phyloP scores from a whole-genome alignment of 2,329 filamentous ascomycete species.

The Colletotrichum sp. region DNA sequence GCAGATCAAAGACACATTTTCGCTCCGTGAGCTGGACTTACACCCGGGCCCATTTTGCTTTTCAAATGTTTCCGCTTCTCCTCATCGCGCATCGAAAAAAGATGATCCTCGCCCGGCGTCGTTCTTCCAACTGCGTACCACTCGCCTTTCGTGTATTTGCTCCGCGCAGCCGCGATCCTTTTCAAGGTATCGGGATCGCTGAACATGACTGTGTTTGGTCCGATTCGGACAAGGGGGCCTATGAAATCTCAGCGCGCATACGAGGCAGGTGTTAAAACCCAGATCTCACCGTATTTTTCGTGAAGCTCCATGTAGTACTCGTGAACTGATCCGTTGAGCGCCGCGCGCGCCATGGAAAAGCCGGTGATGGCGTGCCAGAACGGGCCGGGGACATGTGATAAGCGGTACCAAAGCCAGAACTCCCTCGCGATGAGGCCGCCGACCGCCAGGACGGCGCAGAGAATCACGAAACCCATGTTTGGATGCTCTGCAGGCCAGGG shows the following conservation, averaged over 20 bases:
- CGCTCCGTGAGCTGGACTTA: constrained; percentile 19
- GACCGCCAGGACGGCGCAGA: neutral
- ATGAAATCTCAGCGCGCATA: constrained; percentile 24
- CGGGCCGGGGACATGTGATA: constrained; percentile 36
- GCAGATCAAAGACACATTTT: neutral
- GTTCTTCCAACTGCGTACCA: constrained; percentile 31
- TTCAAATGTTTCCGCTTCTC: constrained; percentile 44
- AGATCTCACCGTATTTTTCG: neutral
- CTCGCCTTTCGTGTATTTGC: constrained; percentile 17
- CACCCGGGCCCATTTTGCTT: constrained; percentile 53
- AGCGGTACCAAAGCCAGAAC: constrained; percentile 28
- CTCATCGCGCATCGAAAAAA: constrained; percentile 34
- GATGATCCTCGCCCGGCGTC: constrained; percentile 33
- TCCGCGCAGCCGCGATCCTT: constrained; percentile 12
- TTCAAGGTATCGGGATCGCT: constrained; percentile 19
- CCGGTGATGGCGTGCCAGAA: constrained; percentile 34
- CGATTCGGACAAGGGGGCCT: constrained; percentile 24
- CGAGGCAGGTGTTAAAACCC: constrained; percentile 3
- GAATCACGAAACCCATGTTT: neutral
- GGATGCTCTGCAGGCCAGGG: too few species aligned
- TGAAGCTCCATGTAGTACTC: constrained; percentile 15
- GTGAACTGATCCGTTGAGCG: constrained; percentile 1
- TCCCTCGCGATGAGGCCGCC: neutral
- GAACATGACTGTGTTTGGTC: constrained; percentile 22
- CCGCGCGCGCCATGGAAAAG: constrained; percentile 29